A percentile compares a stretch with the other conserved stretches of the same genome.
Conservation (phyloP, 83 land plant genomes). For the Picea engelmannii region DNA sequence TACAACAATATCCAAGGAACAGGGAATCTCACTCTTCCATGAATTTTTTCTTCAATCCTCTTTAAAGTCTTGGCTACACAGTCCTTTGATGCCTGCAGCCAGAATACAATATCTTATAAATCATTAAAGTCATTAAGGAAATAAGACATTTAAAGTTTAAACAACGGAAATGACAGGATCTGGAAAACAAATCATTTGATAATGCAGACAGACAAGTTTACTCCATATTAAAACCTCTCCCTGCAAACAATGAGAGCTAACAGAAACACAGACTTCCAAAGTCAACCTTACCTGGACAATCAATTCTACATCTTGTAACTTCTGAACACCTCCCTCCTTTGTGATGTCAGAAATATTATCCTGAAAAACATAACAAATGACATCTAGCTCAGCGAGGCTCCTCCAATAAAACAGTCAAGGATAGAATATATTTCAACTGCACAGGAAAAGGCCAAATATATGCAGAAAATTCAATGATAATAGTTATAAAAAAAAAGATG, state of each 20-base stretch:
- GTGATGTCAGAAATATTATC: conserved; percentile 93
- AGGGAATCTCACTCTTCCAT: conserved; percentile 74
- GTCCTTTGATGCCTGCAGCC: conserved; percentile 88
- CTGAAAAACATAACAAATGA: conserved; percentile 33
- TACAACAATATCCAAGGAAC: no score
- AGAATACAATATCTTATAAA: not conserved
- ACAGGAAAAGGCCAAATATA: not conserved
- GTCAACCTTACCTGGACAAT: conserved; percentile 70
- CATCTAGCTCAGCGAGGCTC: not conserved
- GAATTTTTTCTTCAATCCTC: conserved; percentile 92
- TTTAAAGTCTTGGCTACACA: conserved; percentile 93
- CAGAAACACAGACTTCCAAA: not conserved
- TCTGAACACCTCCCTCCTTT: conserved; percentile 95
- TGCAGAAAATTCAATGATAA: conserved; percentile 2
- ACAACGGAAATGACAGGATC: not conserved
- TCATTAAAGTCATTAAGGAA: not conserved
- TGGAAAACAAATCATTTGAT: not conserved
- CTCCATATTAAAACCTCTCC: not conserved
- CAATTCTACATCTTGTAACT: conserved; percentile 92
- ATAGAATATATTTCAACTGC: not conserved
- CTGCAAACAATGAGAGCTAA: not conserved
- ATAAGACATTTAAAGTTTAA: not conserved
- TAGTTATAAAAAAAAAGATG: not conserved
- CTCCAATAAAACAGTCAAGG: not conserved
- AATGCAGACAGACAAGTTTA: not conserved